phyloP scores from a whole-genome alignment of 345 rosid genomes.

The Trapa bicornis region DNA sequence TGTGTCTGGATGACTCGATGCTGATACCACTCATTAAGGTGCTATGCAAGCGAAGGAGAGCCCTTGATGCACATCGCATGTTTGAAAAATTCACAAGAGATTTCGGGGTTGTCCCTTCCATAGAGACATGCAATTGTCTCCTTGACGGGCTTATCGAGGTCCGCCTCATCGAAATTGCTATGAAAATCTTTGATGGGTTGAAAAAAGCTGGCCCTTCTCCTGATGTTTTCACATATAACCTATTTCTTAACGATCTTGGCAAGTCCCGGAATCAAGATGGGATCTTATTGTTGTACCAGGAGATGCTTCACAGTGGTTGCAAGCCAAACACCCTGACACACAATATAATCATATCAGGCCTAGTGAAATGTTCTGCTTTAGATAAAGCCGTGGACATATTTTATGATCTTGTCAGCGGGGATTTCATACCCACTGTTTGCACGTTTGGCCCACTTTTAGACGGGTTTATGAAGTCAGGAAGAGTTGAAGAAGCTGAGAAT shows the following conservation, averaged over 20 bases:
- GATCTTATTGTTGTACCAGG: slow-evolving; percentile 44
- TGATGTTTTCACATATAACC: slow-evolving; percentile 56
- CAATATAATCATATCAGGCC: slow-evolving; percentile 64
- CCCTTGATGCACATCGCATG: slow-evolving; percentile 34
- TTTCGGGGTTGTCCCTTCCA: slow-evolving; percentile 39
- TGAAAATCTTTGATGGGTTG: slow-evolving; percentile 39
- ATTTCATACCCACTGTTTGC: slow-evolving; percentile 64
- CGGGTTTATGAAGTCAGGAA: slow-evolving; percentile 58
- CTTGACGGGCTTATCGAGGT: slow-evolving; percentile 56
- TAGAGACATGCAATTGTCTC: slow-evolving; percentile 39
- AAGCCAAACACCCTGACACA: slow-evolving; percentile 55
- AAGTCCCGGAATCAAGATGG: slow-evolving; percentile 44
- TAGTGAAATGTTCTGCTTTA: slow-evolving; percentile 43
- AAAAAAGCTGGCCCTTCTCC: slow-evolving; percentile 52
- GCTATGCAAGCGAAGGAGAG: slow-evolving; percentile 46
- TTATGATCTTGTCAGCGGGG: slow-evolving; percentile 59
- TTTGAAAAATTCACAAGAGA: slow-evolving; percentile 48
- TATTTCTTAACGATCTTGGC: slow-evolving; percentile 54
- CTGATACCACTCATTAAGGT: slow-evolving; percentile 52
- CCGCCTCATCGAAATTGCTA: slow-evolving; percentile 30
- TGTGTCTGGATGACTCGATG: slow-evolving; percentile 47
- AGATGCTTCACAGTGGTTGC: slow-evolving; percentile 50
- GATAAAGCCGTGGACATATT: slow-evolving; percentile 60
- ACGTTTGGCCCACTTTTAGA: slow-evolving; percentile 84
- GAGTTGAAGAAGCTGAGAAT: slow-evolving; percentile 50